Evolutionary conservation across 495 filamentous ascomycete species (phyloP).

Genomic region (Penicillium mononematosum): DNA sequence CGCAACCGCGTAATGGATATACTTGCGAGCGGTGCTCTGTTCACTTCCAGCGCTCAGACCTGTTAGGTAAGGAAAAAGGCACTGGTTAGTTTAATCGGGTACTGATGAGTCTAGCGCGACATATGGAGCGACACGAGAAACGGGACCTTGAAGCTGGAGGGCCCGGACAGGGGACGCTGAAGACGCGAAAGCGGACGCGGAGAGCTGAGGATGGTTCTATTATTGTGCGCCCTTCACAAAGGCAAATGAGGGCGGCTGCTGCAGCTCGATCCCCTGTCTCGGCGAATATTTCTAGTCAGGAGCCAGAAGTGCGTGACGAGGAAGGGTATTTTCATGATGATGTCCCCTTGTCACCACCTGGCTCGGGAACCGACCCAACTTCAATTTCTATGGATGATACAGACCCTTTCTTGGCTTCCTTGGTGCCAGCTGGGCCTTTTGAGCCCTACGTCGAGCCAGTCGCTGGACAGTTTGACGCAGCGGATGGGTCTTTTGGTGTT

Average conservation of each 20-base stretch:
- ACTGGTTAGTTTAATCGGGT: not conserved
- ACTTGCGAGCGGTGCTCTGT: slow-evolving; percentile 57
- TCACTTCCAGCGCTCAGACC: slow-evolving; percentile 56
- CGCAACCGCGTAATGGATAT: slow-evolving; percentile 45
- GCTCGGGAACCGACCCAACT: slow-evolving; percentile 29
- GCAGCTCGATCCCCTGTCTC: slow-evolving; percentile 9
- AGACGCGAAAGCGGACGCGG: slow-evolving; percentile 61
- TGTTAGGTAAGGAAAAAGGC: slow-evolving; percentile 43
- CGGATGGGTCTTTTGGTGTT: slow-evolving; percentile 34
- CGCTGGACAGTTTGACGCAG: slow-evolving; percentile 39
- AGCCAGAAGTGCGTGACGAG: slow-evolving; percentile 8
- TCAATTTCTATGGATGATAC: slow-evolving; percentile 30
- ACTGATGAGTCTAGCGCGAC: slow-evolving; percentile 47
- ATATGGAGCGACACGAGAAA: slow-evolving; percentile 58
- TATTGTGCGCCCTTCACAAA: slow-evolving; percentile 39
- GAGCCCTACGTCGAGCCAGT: slow-evolving; percentile 40
- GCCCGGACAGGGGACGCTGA: slow-evolving; percentile 53
- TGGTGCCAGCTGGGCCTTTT: slow-evolving; percentile 37
- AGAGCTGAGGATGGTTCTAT: slow-evolving; percentile 57
- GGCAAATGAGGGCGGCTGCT: slow-evolving; percentile 19
- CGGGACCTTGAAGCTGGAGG: slow-evolving; percentile 62
- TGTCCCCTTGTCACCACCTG: slow-evolving; percentile 33
- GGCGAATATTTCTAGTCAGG: slow-evolving; percentile 21
- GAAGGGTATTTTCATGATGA: slow-evolving; percentile 19
- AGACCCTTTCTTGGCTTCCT: slow-evolving; percentile 35